These are phyloP conservation scores for Aspergillus hancockii DNA, from an alignment of 495 filamentous ascomycete species.

Conservation along the genomic window DNA sequence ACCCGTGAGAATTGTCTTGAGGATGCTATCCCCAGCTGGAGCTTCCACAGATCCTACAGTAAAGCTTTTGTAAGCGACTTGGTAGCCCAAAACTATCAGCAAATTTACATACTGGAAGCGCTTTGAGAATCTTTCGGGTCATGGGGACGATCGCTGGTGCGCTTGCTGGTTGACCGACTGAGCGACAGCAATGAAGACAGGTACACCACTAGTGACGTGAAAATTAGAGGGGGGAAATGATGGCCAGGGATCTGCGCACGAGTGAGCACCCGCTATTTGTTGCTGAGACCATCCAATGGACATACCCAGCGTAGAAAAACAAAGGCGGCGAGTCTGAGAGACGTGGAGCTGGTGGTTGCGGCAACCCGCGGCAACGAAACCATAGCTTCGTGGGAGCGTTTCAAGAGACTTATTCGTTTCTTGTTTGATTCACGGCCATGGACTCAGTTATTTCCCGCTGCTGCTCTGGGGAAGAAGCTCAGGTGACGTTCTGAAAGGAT, in stretches of 20 bases:
- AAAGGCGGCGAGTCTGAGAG: conserved; percentile 62
- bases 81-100: not conserved
- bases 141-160: conserved; percentile 10
- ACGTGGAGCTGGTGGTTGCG: conserved; percentile 57
- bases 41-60: conserved; percentile 7
- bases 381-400: conserved; percentile 20
- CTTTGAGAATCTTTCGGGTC: conserved; percentile 11
- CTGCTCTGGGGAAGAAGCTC: not conserved
- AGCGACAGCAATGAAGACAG: conserved; percentile 60
- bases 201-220: conserved; percentile 73
- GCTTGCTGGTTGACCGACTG: conserved; percentile 1
- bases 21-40: conserved; percentile 19
- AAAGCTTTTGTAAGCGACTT: not conserved
- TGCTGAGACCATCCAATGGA: conserved; percentile 18
- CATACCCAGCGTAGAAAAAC: conserved; percentile 88
- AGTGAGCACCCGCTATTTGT: conserved; percentile 6
- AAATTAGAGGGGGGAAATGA: conserved; percentile 63
- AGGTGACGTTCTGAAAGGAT: not conserved
- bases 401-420: not conserved
- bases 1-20: conserved; percentile 72
- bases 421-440: conserved; percentile 3
- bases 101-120: conserved; percentile 7
- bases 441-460: not conserved
- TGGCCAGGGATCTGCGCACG: conserved; percentile 60
- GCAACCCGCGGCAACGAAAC: conserved; percentile 27